Base-by-base conservation (phyloP, 2,329 filamentous ascomycete genomes). In the Diaporthe sp. region DNA sequence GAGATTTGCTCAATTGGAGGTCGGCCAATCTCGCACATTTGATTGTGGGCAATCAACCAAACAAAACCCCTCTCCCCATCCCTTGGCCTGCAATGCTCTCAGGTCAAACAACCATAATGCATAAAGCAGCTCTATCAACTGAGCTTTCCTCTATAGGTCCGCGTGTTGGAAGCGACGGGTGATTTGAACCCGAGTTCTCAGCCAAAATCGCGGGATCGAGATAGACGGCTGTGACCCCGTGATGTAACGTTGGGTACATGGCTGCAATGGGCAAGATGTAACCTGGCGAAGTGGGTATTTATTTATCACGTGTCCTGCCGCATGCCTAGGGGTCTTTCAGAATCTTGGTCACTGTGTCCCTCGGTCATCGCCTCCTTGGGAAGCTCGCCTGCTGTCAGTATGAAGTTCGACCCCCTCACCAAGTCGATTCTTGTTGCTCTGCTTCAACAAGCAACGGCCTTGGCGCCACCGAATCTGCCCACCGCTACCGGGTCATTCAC, bases 401-500 rank as follows among this genome's bases (percentile, higher is more conserved):
- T 73, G 71, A 73, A 13, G 39, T 9, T 55, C 22, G n/a, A 65
- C 51, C 12, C 34, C 10, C 15, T 70, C 28, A 25, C 17, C n/a
- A 58, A 28, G 17, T 65, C 22, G 19, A 46, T 34, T 44, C 34
- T 60, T 10, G n/a, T 60, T 37, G 62, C 22, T 17, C 34, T 71
- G 12, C 17, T 42, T 25, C 34, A 51, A 28, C 34, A 28, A 53
- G 65, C 34, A 44, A 22, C 22, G 34, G 46, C 55, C 39, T 60
- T 49, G 22, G n/a, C 55, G 37, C 46, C 67, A 19, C 51, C 42
- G 25, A 60, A 58, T 28, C 60, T 61, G 8, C 31, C 70, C 17
- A 74, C 62, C 22, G 42, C 31, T n/a, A 49, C n/a, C 12, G 60
- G 73, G 25, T 22, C 80, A 15, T 87, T 87, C 77, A 84, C 84